Base-by-base conservation (phyloP, 2,329 filamentous ascomycete genomes). In the Penicillium sp. region DNA sequence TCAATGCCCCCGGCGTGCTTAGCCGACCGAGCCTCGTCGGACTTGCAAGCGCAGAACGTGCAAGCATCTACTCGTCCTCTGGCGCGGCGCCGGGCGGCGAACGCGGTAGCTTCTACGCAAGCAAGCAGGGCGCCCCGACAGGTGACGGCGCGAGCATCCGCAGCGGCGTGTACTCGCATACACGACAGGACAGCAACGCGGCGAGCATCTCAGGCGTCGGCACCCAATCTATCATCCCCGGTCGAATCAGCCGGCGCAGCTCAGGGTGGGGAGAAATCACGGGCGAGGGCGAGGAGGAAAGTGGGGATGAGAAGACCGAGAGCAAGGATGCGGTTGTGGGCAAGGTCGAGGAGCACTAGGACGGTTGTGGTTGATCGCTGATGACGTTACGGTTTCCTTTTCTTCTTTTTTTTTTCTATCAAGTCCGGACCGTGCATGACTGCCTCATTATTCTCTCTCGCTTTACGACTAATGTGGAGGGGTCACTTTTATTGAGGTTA, bases 101-200 rank as follows among this genome's bases (percentile, higher is more conserved):
- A 71, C 85, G 93, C 53, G 94, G 90, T 74, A 96, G 91, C 76
- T 86, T 90, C 65, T 94, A 96, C 71, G 87, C 90, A 30, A 87
- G 87, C 62, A 86, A 82, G 70, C 82, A 82, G 55, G 67, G 58
- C 51, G 50, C 70, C 64, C 76, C 73, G 21, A 73, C 75, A 51
- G 87, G 84, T 5, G 92, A 96, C 67, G 91, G 86, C 1, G 88
- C 88, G 9, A 96, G 92, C 71, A 82, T 96, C 31, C 86, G 91
- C 58, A 96, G 92, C 74, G 92, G 91, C 0, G 79, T 90, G 1
- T 75, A 91, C 3, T 91, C 91, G 0, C 93, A 97, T 75, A 87
- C 86, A 2, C 85, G 92, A 64, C 90, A 91, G 54, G 92, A 96
- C 74, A 96, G 93, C 76, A 87, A 94, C 58, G 90, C 84, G 64